Evolutionary conservation across 257 asterid species (phyloP).

Genomic region (Solanum ahanhuiri): DNA sequence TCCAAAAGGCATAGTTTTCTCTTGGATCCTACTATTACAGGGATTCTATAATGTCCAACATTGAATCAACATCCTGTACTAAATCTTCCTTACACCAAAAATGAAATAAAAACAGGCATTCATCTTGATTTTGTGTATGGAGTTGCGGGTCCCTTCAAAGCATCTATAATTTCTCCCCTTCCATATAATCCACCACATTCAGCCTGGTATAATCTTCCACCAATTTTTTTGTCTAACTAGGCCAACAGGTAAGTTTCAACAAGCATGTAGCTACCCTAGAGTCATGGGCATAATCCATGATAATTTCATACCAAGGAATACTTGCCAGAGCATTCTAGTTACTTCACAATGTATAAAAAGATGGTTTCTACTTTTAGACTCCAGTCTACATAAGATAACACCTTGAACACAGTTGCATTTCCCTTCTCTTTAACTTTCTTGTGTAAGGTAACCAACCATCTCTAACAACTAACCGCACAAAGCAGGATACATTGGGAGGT

Average conservation of each 20-base stretch:
- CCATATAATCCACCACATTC: neutral
- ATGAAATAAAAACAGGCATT: neutral
- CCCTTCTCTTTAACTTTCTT: neutral
- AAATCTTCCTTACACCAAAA: neutral
- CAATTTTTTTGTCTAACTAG: neutral
- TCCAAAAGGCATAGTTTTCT: neutral
- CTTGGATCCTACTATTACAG: neutral
- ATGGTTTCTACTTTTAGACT: neutral
- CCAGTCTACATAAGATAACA: neutral
- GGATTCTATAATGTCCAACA: neutral
- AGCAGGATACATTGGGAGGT: neutral
- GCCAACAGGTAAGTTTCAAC: neutral
- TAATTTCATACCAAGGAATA: neutral
- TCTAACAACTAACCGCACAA: neutral
- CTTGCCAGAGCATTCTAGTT: neutral
- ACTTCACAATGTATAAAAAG: neutral
- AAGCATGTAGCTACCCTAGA: neutral
- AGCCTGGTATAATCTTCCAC: neutral
- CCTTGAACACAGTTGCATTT: neutral
- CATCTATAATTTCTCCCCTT: neutral
- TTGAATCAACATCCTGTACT: neutral
- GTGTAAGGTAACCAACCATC: neutral
- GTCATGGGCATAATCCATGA: neutral
- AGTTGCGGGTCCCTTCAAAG: neutral
- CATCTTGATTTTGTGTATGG: neutral